Evolutionary conservation across 805 yeast species (phyloP), one percentile per base, ranked within the genome.

Genomic region (Candida maesae): DNA sequence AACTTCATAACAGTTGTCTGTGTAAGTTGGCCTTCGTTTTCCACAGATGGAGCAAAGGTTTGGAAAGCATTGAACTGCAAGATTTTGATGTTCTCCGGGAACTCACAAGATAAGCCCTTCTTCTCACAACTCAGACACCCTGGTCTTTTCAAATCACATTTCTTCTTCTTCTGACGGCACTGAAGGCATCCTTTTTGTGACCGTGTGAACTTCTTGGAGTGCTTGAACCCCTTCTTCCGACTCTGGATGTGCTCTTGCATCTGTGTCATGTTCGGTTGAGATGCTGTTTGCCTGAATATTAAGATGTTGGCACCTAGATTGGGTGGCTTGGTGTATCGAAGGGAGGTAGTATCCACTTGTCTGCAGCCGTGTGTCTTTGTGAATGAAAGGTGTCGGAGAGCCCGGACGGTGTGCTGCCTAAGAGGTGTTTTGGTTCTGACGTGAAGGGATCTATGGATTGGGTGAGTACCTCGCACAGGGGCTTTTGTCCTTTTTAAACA

Each of bases 111-210:
- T 1, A 52, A 25, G 2, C 56, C 57, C 38, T 51, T 55, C 31
- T 53, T 56, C 4, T 24, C 31, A 40, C 60, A 56, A 29, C 59
- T 55, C 7, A 36, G 33, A 43, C 60, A 56, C 2, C 32, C 33
- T 6, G 60, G 60, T 39, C 50, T 52, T n/a, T 29, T 33, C 33
- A 58, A 56, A 44, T 55, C 59, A 44, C 60, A 56, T 23, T 52
- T 56, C 53, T 56, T 56, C 55, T 56, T 56, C 49, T 56, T 56
- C 11, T 55, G 58, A 20, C 60, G 50, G 31, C 60, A 56, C 32
- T 54, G 56, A 6, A 56, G 41, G 40, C 60, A 56, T 2, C 60
- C 60, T 4, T 50, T 50, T 36, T 56, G 59, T 5, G 60, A 52
- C 45, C 60, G 55, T 9, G 45, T 51, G 35, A 56, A 56, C 36